Percentiles rank a stretch among this genome's conserved stretches.
Evolutionary conservation across 2,329 filamentous ascomycete species (phyloP).

Genomic region (Fusarium sp.): DNA sequence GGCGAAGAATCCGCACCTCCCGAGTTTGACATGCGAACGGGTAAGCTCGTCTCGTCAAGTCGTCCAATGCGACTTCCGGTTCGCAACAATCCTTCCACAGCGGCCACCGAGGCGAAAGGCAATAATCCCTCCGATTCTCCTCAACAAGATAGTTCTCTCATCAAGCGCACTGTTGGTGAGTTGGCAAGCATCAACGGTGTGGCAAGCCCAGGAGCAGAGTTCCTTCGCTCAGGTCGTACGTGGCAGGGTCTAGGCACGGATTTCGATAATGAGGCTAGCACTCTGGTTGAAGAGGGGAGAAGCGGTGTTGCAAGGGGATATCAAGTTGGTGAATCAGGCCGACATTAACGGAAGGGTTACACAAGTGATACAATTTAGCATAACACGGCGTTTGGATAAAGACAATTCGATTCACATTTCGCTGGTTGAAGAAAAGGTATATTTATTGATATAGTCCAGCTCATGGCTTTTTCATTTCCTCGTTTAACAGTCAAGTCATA

Average conservation of each 20-base stretch:
- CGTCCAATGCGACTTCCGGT: slow-evolving; percentile 75
- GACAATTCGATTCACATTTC: slow-evolving; percentile 16
- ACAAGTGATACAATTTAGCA: slow-evolving; percentile 31
- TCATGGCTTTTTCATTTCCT: slow-evolving; percentile 16
- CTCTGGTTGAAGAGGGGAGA: slow-evolving; percentile 84
- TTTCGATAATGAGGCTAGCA: slow-evolving; percentile 73
- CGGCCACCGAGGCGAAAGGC: not conserved
- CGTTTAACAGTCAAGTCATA: slow-evolving; percentile 18
- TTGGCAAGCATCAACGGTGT: slow-evolving; percentile 86
- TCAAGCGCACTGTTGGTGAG: slow-evolving; percentile 73
- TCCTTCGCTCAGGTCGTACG: slow-evolving; percentile 81
- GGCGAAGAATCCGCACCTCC: slow-evolving; percentile 83
- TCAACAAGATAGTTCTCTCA: slow-evolving; percentile 58
- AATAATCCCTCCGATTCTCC: not conserved
- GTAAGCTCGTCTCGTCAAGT: slow-evolving; percentile 82
- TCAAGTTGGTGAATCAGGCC: slow-evolving; percentile 71
- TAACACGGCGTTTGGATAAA: slow-evolving; percentile 32
- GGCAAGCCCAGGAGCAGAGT: slow-evolving; percentile 93
- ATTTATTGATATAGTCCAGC: slow-evolving; percentile 6
- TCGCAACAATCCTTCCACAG: slow-evolving; percentile 37
- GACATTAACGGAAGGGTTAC: slow-evolving; percentile 44
- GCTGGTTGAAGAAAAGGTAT: not conserved
- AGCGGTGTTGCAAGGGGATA: slow-evolving; percentile 93
- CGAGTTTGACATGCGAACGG: slow-evolving; percentile 92
- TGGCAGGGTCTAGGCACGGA: slow-evolving; percentile 95